Evolutionary conservation across 805 yeast genomes (phyloP).

Genomic region (Lipomyces starkeyi): DNA sequence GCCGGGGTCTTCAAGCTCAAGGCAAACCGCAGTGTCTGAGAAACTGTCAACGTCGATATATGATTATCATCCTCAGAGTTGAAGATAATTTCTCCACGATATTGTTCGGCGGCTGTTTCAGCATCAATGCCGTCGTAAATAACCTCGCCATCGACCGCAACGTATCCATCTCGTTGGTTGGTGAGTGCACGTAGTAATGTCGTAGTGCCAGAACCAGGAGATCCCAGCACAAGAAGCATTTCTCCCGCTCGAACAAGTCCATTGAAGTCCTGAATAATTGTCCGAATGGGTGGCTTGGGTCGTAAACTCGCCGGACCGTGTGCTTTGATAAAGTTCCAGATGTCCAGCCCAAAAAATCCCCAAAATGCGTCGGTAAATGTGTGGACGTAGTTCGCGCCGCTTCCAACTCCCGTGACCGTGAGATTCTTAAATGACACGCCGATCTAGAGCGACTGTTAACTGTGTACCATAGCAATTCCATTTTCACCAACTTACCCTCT

Average conservation of each 20-base stretch:
- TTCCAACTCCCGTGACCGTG: constrained; percentile 16
- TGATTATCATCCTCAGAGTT: constrained; percentile 73
- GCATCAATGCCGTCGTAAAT: constrained; percentile 67
- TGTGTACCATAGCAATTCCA: background rate
- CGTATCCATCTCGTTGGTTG: constrained; percentile 46
- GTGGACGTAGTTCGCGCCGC: constrained; percentile 12
- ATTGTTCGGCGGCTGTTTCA: constrained; percentile 63
- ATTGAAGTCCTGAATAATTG: constrained; percentile 39
- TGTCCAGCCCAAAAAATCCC: constrained; percentile 12
- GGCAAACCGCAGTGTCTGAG: constrained; percentile 69
- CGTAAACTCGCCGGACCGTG: constrained; percentile 7
- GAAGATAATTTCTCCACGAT: constrained; percentile 72
- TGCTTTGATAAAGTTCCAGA: background rate
- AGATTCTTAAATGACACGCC: constrained; percentile 17
- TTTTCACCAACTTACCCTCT: background rate
- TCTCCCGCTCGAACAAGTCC: constrained; percentile 65
- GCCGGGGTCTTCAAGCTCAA: constrained; percentile 67
- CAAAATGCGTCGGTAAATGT: constrained; percentile 18
- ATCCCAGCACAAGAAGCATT: constrained; percentile 69
- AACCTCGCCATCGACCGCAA: constrained; percentile 58
- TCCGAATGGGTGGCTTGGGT: constrained; percentile 34
- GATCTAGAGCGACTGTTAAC: constrained; percentile 2
- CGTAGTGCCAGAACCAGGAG: constrained; percentile 73
- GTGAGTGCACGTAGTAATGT: constrained; percentile 58
- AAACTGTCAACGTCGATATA: constrained; percentile 71